Evolutionary conservation across 495 filamentous ascomycete species (phyloP), one percentile per base, ranked within the genome.

Genomic region (Penicilliopsis zonata): DNA sequence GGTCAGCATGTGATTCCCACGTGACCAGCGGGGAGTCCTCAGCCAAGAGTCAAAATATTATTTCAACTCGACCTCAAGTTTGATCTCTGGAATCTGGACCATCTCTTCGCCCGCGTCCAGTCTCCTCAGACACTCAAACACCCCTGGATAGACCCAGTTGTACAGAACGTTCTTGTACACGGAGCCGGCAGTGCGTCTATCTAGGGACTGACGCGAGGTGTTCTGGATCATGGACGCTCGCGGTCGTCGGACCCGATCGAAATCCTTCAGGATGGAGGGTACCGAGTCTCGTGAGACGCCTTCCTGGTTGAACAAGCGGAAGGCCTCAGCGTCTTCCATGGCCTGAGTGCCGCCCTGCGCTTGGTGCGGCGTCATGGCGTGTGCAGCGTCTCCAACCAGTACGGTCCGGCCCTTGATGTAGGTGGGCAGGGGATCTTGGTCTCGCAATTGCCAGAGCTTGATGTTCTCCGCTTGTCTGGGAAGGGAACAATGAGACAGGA

Each of bases 311-410:
- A 28, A 28, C 7, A 65, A 46, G 5, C 13, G 7, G 13, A 65
- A 30, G 4, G 33, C 34, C 5, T 55, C 43, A 0, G 51, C 59
- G 28, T 63, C 60, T 40, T 64, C 60, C 16, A 63, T 50, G 2
- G 56, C 47, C 13, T 52, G 38, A 13, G 43, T 53, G 5, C 50
- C 52, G 10, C 59, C 61, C 19, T 59, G 47, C 2, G 52, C 61
- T 21, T 61, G 55, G 15, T 45, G 31, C 1, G 53, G 57, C 1
- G 47, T 43, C 50, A 60, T 55, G n/a, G 59, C 57, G 35, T 66
- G 61, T 0, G 61, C 60, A 0, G 61, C 60, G 27, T 66, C 61
- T 14, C 59, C 61, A 25, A 63, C 53, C 19, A 68, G 41, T 9
- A 58, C 50, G 5, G 45, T 43, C 1, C 54, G 44, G 15, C 53